These are phyloP conservation scores for Nidularia pulvinata DNA, from an alignment of 768 basidiomycete species.

Conservation along the genomic window DNA sequence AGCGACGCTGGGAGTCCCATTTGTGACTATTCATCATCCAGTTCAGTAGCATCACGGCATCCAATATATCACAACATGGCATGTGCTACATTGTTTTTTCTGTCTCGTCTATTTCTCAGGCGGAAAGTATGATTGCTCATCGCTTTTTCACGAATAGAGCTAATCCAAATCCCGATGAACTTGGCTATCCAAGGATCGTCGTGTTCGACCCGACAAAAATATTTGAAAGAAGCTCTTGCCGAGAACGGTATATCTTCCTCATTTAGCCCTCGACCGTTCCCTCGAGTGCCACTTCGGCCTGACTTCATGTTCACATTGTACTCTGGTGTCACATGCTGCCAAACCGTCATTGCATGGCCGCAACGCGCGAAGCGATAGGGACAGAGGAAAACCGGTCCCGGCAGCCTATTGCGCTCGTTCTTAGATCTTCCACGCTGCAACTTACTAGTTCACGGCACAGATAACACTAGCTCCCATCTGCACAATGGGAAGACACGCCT, in stretches of 20 bases:
- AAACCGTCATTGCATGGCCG: not conserved
- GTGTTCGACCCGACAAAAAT: no score
- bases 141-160: no score
- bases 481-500: no score
- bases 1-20: no score
- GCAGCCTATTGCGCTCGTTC: not conserved
- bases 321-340: not conserved
- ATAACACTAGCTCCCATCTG: not conserved
- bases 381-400: not conserved
- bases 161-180: no score
- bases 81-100: not conserved
- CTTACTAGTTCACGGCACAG: not conserved
- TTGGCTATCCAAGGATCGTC: no score
- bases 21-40: no score
- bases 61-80: no score
- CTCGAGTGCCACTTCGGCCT: not conserved
- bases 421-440: not conserved
- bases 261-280: not conserved
- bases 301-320: not conserved
- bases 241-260: not conserved
- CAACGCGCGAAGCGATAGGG: not conserved
- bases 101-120: not conserved
- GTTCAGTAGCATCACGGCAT: no score
- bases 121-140: not conserved
- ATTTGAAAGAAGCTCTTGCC: not conserved